Evolutionary conservation across 495 filamentous ascomycete species (phyloP), one percentile per base, ranked within the genome.

Genomic region (Aspergillus ellipticus): DNA sequence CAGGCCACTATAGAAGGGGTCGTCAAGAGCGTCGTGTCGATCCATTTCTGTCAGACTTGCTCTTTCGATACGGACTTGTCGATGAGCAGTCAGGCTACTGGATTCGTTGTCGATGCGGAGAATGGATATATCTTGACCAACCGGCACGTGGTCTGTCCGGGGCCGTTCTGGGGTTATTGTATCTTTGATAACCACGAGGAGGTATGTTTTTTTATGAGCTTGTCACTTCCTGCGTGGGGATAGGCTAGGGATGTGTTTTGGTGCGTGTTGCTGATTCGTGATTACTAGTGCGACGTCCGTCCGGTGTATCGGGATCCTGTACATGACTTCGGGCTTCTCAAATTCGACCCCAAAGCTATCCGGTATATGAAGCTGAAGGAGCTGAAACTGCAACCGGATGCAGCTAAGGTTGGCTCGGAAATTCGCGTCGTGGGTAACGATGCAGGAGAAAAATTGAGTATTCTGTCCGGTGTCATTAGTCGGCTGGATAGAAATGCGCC

Each of bases 171-270:
- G 86, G 94, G 94, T 11, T 97, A 93, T 70, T 90, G 88, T 66
- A 90, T 99, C 55, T 97, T 99, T 67, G 94, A 99, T 66, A 97
- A 99, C 63, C 94, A 99, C 70, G 94, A 90, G 66, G 87, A 98
- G 68, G 83, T 84, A 66, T 61, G 78, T 66, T 35, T 1, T 11
- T 7, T n/a, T n/a, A n/a, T n/a, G n/a, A n/a, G n/a, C n/a, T n/a
- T n/a, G n/a, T n/a, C n/a, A n/a, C n/a, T n/a, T n/a, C n/a, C n/a
- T n/a, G n/a, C n/a, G n/a, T 28, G n/a, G 10, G 5, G 6, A 6
- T 9, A 3, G 7, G 6, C 8, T 2, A 17, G 5, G 11, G 26
- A 28, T n/a, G 8, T 26, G n/a, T 1, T 2, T 6, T 26, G 11
- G 22, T 35, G 15, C 24, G 21, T 19, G n/a, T 19, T n/a, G 5